These are phyloP conservation scores for Pelargonium fulgidum DNA, from an alignment of 441 rosid species.

Conservation along the genomic window DNA sequence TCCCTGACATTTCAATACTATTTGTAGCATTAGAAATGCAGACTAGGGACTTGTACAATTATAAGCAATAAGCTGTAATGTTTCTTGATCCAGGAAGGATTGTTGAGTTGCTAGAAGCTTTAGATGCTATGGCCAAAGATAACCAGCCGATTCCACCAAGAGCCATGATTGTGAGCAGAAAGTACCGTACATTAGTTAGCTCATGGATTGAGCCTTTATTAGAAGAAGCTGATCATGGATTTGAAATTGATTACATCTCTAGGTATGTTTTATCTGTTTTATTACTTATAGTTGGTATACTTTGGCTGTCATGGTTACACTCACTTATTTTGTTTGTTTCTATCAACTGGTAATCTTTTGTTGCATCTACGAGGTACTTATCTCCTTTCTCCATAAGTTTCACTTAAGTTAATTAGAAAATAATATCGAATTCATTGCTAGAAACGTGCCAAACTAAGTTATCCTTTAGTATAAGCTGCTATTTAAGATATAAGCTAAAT, in stretches of 20 bases:
- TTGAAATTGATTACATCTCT: slow-evolving; percentile 78
- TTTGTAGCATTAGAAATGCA: neutral
- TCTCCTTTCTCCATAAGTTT: too few species aligned
- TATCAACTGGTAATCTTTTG: too few species aligned
- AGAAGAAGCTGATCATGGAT: slow-evolving; percentile 96
- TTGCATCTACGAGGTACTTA: too few species aligned
- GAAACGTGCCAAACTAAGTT: too few species aligned
- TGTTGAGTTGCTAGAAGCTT: slow-evolving; percentile 79
- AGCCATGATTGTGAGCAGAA: slow-evolving; percentile 91
- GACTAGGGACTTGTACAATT: neutral
- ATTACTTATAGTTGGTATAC: neutral
- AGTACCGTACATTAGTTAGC: slow-evolving; percentile 88
- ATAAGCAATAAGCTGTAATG: slow-evolving; percentile 1
- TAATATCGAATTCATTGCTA: too few species aligned
- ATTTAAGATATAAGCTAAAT: too few species aligned
- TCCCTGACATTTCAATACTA: neutral
- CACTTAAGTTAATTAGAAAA: too few species aligned
- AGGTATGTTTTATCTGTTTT: slow-evolving; percentile 43
- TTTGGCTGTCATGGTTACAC: neutral
- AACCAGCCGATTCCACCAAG: slow-evolving; percentile 77
- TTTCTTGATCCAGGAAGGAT: slow-evolving; percentile 61
- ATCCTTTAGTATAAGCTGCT: too few species aligned
- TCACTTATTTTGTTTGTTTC: too few species aligned
- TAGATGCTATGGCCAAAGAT: slow-evolving; percentile 81
- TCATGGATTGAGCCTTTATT: slow-evolving; percentile 97